Conservation (phyloP, 768 basidiomycete species). For the Sporobolomyces roseus region DNA sequence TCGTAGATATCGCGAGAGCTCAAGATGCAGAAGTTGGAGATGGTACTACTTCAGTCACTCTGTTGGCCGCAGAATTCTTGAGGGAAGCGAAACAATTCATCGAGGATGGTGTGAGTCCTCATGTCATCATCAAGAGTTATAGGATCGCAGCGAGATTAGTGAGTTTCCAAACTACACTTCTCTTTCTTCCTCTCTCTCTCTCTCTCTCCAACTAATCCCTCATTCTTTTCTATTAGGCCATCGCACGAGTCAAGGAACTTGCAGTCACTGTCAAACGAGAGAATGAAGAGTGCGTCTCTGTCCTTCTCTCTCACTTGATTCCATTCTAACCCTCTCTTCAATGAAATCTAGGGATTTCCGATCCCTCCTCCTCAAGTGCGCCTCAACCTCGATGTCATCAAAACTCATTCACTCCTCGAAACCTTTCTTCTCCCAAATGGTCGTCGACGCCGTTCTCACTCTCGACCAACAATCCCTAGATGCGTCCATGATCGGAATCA, state of each 20-base stretch:
- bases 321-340: neutral
- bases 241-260: constrained; percentile 79
- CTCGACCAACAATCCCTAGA: constrained; percentile 91
- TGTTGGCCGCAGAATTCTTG: constrained; percentile 86
- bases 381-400: constrained; percentile 99
- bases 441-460: constrained; percentile 90
- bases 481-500: constrained; percentile 79
- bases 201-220: too few species aligned
- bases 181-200: too few species aligned
- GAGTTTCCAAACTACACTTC: constrained; percentile 44
- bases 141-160: constrained; percentile 81
- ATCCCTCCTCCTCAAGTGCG: constrained; percentile 89
- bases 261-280: constrained; percentile 86
- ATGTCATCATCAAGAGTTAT: constrained; percentile 97
- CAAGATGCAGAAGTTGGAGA: constrained; percentile 99
- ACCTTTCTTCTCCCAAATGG: constrained; percentile 98
- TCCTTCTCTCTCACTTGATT: neutral
- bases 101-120: constrained; percentile 94
- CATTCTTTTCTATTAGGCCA: constrained; percentile 56
- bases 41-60: constrained; percentile 92
- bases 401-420: constrained; percentile 98
- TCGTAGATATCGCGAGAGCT: constrained; percentile 95
- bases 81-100: constrained; percentile 87
- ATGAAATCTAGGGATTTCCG: constrained; percentile 68
- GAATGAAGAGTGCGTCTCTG: constrained; percentile 68